These are phyloP conservation scores for Dillenia suffruticosa DNA, from an alignment of 164 flowering plant species.

Conservation along the genomic window DNA sequence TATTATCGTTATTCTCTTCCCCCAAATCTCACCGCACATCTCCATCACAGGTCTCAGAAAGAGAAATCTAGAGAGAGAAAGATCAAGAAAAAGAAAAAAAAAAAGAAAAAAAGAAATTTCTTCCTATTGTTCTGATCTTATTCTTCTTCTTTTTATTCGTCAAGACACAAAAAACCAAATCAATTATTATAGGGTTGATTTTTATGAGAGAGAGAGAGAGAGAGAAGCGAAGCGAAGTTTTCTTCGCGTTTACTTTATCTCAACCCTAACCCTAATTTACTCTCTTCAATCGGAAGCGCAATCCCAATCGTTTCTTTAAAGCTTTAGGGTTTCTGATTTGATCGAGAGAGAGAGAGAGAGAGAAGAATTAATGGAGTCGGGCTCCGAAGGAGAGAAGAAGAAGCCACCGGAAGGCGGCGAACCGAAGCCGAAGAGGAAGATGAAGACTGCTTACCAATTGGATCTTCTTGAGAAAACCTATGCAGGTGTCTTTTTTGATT, in stretches of 20 bases:
- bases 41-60: not conserved
- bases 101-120: no score
- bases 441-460: constrained; percentile 87
- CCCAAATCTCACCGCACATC: constrained; percentile 55
- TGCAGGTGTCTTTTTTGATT: constrained; percentile 38
- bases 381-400: constrained; percentile 40
- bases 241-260: not conserved
- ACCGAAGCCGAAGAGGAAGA: constrained; percentile 61
- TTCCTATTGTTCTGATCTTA: not conserved
- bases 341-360: not conserved
- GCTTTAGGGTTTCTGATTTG: not conserved
- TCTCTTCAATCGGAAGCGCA: not conserved
- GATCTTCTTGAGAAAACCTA: constrained; percentile 81
- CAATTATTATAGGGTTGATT: no score
- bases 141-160: constrained; percentile 8
- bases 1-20: constrained; percentile 14
- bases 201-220: no score
- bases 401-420: constrained; percentile 35
- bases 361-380: constrained; percentile 32
- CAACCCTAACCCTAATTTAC: constrained; percentile 6
- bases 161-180: constrained; percentile 5
- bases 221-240: no score
- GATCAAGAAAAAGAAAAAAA: no score
- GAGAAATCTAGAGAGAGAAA: no score
- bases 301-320: constrained; percentile 1